Conservation (phyloP, 2,329 filamentous ascomycete species). For the Fusarium buxicola region DNA sequence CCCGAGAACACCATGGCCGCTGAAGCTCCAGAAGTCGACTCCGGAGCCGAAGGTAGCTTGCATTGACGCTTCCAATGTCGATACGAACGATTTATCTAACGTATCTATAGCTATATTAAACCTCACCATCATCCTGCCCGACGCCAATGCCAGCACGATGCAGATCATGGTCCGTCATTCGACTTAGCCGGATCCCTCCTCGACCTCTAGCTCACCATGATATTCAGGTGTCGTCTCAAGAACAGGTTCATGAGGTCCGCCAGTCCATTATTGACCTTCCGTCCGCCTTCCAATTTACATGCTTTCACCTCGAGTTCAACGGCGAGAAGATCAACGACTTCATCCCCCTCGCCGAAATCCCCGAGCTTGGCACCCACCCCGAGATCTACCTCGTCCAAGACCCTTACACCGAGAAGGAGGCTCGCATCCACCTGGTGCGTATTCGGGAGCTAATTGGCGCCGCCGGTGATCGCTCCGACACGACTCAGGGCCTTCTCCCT, state of each 20-base stretch:
- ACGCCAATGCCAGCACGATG: constrained; percentile 77
- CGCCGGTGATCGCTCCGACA: constrained; percentile 87
- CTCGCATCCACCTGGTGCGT: constrained; percentile 91
- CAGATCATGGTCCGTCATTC: constrained; percentile 79
- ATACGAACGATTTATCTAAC: constrained; percentile 26
- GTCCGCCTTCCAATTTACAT: constrained; percentile 94
- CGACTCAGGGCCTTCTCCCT: constrained; percentile 85
- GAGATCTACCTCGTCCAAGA: constrained; percentile 89
- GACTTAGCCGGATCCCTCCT: constrained; percentile 11
- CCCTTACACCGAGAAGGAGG: constrained; percentile 98
- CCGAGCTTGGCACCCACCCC: constrained; percentile 79
- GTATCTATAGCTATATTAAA: constrained; percentile 61
- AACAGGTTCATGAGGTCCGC: constrained; percentile 96
- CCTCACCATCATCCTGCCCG: constrained; percentile 83
- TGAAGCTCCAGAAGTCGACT: constrained; percentile 45
- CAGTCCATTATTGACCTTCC: constrained; percentile 96
- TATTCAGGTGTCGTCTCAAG: constrained; percentile 83
- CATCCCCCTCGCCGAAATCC: constrained; percentile 88
- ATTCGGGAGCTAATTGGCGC: constrained; percentile 94
- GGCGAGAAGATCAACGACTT: constrained; percentile 95
- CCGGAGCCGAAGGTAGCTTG: constrained; percentile 51
- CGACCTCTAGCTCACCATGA: constrained; percentile 28
- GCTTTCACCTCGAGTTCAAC: constrained; percentile 95
- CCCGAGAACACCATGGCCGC: constrained; percentile 43
- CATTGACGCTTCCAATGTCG: constrained; percentile 9